Evolutionary conservation across 2,329 filamentous ascomycete genomes (phyloP), one percentile per base, ranked within the genome.

Genomic region (Phialophora tarda): DNA sequence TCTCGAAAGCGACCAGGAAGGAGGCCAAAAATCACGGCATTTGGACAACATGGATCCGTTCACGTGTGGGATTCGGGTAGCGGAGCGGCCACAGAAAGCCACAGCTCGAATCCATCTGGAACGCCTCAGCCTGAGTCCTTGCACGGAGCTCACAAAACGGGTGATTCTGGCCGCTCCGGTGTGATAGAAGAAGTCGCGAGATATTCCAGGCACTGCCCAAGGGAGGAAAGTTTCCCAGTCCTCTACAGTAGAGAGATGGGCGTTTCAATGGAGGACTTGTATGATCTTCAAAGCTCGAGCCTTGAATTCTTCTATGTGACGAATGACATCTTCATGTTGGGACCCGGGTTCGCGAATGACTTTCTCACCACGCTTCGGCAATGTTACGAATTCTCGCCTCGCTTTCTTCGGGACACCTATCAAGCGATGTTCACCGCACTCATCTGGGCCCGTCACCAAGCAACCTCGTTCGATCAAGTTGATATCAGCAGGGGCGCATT

Each of bases 261-360:
- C 0, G n/a, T 50, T 6, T 50, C 47, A 3, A 50, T 50, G n/a
- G 47, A 50, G 47, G 30, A 50, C n/a, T 11, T 50, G 17, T 21
- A 23, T 14, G 28, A 38, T 38, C 28, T 56, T 11, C 54, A 56
- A 41, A 34, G 11, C 17, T 56, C 54, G 10, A 38, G 54, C n/a
- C 14, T 56, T 17, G 54, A 38, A 14, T 23, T 56, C 30, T 67
- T 67, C 34, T 64, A 64, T 58, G 17, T n/a, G 3, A 53, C 26
- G 17, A 61, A 61, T 30, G 34, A 67, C 34, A 50, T 61, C 5
- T 67, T 64, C 34, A 62, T 64, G 65, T 3, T 64, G n/a, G 65
- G 62, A 5, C 65, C 65, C 12, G 48, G 30, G 8, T 67, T 67
- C 38, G 65, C 62, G 17, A 23, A 50, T 21, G 6, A 24, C 10